Base-by-base conservation (phyloP, 768 basidiomycete genomes). In the Boletus speciosus region DNA sequence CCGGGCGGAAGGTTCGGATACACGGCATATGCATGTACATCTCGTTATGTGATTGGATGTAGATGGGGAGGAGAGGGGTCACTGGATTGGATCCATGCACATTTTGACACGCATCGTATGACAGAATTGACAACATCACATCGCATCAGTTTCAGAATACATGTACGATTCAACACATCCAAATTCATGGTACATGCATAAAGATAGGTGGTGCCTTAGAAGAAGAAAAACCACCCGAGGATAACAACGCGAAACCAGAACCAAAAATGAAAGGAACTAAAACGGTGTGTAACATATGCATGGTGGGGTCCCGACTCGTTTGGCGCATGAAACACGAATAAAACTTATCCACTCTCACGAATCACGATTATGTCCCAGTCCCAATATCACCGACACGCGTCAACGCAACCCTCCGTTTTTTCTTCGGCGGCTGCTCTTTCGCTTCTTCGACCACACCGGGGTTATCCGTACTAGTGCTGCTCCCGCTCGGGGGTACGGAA, bases 341-440 rank as follows among this genome's bases (percentile, higher is more conserved):
- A 46, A 49, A 41, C 48, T 40, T 19, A 41, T 47, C 21, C 25
- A 29, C 40, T 15, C 35, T 29, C 38, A 16, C 41, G 1, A 31
- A 31, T 29, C 38, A 16, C 41, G 1, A 31, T 49, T 68, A 27
- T 27, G 25, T 6, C 25, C 23, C 41, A 74, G 64, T 52, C 41
- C 51, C 73, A 48, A 84, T 58, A 69, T 87, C 88, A 21, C 83
- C 81, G 3, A 91, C 79, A 19, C 78, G 77, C 11, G 85, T 90
- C 61, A 92, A 74, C 35, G 81, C 87, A n/a, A 91, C 82, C 23
- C 90, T 78, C 52, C 90, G 79, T 71, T 90, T 93, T 72, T 93
- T 93, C 80, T 90, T 93, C 6, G 87, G 86, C 3, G 87, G 90
- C 55, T 83, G 85, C 2, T 56, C 66, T 37, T 51, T 66, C 5